These are phyloP conservation scores for Artemisia annua DNA, from an alignment of 129 eudicot genomes.

Conservation along the genomic window DNA sequence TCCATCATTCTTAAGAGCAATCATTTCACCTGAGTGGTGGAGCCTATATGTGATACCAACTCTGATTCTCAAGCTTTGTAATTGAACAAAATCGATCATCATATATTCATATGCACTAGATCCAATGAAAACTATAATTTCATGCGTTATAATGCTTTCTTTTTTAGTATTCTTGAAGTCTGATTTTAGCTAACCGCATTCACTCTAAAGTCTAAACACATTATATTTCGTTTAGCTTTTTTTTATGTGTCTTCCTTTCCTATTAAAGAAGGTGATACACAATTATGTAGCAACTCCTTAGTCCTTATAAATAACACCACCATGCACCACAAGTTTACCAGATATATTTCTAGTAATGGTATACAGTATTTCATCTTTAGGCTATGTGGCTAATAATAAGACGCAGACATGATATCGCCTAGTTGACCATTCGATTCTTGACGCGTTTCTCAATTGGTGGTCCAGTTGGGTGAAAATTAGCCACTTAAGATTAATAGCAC, in stretches of 20 bases:
- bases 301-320: slow-evolving; percentile 2
- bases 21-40: slow-evolving; percentile 36
- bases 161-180: background rate
- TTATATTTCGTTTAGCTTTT: background rate
- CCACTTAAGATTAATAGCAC: background rate
- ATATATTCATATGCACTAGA: slow-evolving; percentile 1
- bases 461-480: background rate
- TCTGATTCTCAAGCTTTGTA: slow-evolving; percentile 25
- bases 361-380: background rate
- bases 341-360: slow-evolving; percentile 4
- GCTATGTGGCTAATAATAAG: background rate
- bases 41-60: slow-evolving; percentile 26
- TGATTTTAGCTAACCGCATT: background rate
- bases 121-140: slow-evolving; percentile 2
- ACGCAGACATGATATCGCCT: background rate
- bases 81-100: background rate
- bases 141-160: background rate
- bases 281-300: slow-evolving; percentile 21
- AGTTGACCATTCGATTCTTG: background rate
- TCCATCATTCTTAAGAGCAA: slow-evolving; percentile 28
- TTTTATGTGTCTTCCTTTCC: slow-evolving; percentile 3
- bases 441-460: background rate
- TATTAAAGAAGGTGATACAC: slow-evolving; percentile 26
- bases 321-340: slow-evolving; percentile 18
- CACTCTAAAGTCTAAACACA: background rate